Evolutionary conservation across 108 stramenopile species (phyloP), one percentile per base, ranked within the genome.

Genomic region (Nitzschia sp.): DNA sequence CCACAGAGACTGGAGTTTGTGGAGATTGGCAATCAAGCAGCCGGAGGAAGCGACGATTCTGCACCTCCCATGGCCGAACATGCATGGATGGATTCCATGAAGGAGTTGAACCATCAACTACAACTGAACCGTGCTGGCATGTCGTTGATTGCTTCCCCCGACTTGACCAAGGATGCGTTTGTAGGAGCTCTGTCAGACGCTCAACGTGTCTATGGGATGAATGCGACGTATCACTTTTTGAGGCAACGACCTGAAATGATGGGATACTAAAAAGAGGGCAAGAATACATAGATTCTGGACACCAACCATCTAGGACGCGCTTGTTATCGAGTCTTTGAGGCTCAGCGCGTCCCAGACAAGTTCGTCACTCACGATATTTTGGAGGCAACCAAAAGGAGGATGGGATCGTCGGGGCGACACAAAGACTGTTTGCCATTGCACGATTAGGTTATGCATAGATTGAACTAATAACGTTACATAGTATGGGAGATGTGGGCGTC

Each of bases 181-280:
- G 17, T 19, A 50, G 15, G 48, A 19, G 56, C 56, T 2, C 25
- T 67, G 41, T 40, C 51, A 5, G 41, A 67, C 1, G 67, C 67
- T 41, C 51, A 67, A 39, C n/a, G 14, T n/a, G 53, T 67, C 37
- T 67, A 67, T 57, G 67, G 67, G 7, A 21, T 41, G 20, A 43
- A 67, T 55, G 67, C 67, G 7, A 11, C 56, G 6, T 67, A 40
- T 67, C 15, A 67, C 43, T 67, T 67, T 57, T 48, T 67, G 55
- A 53, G 52, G 39, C 54, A 56, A 55, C 53, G 55, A 21, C 67
- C 67, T 10, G 67, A 67, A n/a, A 40, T 67, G 42, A 25, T 67
- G 48, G 48, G 17, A 19, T 34, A 34, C 29, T 34, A 34, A 34
- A 34, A 5, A 34, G n/a, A n/a, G n/a, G 29, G 29, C 29, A 34